A percentile compares a stretch with the other conserved stretches of the same genome.
phyloP scores from a whole-genome alignment of 2,329 filamentous ascomycete genomes.

The Colletotrichum gigasporum region DNA sequence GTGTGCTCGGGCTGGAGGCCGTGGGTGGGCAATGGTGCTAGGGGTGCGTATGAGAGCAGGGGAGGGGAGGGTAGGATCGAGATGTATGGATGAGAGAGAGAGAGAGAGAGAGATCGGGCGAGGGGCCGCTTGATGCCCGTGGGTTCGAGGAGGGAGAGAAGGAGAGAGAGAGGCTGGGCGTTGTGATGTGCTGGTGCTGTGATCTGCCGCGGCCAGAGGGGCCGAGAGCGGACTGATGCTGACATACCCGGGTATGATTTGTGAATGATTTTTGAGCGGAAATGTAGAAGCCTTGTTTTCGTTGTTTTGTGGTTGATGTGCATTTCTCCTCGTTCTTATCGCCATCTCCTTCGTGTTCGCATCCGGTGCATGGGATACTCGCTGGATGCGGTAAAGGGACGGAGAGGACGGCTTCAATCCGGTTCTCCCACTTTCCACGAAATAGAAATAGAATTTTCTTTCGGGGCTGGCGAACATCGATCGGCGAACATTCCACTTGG shows the following conservation, averaged over 20 bases:
- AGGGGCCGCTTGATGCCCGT: background rate
- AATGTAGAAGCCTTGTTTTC: background rate
- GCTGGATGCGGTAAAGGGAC: no score
- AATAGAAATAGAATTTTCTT: background rate
- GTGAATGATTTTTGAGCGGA: background rate
- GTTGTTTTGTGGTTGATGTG: background rate
- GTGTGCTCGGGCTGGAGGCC: constrained; percentile 12
- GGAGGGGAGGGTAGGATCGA: background rate
- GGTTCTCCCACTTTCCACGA: no score
- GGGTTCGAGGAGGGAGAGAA: background rate
- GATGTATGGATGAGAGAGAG: background rate
- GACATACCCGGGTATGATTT: constrained; percentile 25
- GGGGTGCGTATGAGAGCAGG: background rate
- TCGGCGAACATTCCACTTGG: background rate
- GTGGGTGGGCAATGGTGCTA: background rate
- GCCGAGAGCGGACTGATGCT: constrained; percentile 20
- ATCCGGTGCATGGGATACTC: no score
- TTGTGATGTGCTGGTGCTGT: background rate
- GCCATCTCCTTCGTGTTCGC: background rate
- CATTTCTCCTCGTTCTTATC: background rate
- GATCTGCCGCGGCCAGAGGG: background rate
- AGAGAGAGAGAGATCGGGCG: constrained; percentile 8
- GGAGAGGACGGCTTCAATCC: background rate
- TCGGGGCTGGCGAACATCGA: background rate
- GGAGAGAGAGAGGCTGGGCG: background rate